Evolutionary conservation across 129 eudicot species (phyloP).

Genomic region (Centella asiatica): DNA sequence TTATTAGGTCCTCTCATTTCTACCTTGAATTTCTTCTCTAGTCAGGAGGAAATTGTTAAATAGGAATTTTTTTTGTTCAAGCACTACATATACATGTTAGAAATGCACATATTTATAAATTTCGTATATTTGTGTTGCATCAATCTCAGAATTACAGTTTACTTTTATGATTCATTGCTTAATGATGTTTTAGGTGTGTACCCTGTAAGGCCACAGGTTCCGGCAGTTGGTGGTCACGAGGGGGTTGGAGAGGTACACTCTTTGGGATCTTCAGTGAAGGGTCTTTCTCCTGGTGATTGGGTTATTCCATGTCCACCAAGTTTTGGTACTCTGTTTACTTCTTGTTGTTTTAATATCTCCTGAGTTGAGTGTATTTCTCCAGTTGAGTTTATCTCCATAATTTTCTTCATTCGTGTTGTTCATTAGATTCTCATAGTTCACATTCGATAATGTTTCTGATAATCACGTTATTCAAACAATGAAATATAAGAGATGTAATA

Average conservation of each 20-base stretch:
- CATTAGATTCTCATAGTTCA: neutral
- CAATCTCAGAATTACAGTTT: neutral
- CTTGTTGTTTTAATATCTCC: neutral
- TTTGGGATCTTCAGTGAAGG: constrained; percentile 58
- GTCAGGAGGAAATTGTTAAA: too few relatives aligned
- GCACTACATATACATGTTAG: too few relatives aligned
- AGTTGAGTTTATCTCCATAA: neutral
- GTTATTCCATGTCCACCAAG: constrained; percentile 80
- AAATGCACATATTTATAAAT: neutral
- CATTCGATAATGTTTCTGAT: neutral
- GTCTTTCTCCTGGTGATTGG: constrained; percentile 73
- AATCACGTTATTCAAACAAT: neutral
- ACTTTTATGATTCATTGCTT: neutral
- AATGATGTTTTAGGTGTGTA: constrained; percentile 51
- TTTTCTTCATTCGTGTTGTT: neutral
- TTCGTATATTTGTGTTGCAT: too few relatives aligned
- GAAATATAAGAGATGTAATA: too few relatives aligned
- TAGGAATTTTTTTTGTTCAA: too few relatives aligned
- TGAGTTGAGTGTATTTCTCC: neutral
- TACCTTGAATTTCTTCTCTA: too few relatives aligned
- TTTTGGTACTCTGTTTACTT: constrained; percentile 41
- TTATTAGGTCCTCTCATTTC: too few relatives aligned
- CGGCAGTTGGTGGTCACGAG: constrained; percentile 84
- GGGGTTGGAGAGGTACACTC: constrained; percentile 89
- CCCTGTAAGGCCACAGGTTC: constrained; percentile 76